These are phyloP conservation scores for Coemansia sp. DNA, from an alignment of 192 early-diverging fungal genomes.

Conservation along the genomic window DNA sequence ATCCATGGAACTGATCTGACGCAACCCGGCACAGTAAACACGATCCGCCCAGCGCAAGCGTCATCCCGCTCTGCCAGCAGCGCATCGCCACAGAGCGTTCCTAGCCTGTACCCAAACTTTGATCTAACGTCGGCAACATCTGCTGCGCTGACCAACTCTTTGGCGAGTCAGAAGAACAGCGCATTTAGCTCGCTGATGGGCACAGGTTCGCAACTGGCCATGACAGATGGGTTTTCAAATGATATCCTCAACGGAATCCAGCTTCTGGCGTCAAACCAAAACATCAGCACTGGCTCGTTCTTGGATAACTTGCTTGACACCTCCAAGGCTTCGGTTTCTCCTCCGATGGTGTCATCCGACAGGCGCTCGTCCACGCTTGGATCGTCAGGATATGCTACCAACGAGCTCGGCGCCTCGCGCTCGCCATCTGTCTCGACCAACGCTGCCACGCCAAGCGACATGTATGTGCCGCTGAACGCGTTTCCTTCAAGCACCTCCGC, in stretches of 20 bases:
- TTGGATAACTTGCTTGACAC: conserved; percentile 30
- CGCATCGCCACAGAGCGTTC: conserved; percentile 39
- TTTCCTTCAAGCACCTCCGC: background rate
- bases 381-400: conserved; percentile 1
- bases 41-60: conserved; percentile 7
- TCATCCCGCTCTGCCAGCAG: background rate
- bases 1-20: conserved; percentile 31
- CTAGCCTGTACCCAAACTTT: conserved; percentile 25
- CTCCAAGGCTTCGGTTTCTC: conserved; percentile 14
- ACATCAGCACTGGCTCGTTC: conserved; percentile 50
- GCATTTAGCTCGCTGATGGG: conserved; percentile 1
- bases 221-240: conserved; percentile 22
- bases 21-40: conserved; percentile 31
- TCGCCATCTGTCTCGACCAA: conserved; percentile 14
- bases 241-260: conserved; percentile 41
- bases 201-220: background rate
- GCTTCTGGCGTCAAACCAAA: conserved; percentile 47
- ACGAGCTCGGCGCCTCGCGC: conserved; percentile 4
- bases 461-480: conserved; percentile 41
- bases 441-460: conserved; percentile 30
- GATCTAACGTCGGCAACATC: conserved; percentile 12
- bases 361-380: background rate
- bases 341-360: background rate
- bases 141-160: conserved; percentile 8
- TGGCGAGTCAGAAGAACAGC: conserved; percentile 8